Base-by-base conservation (phyloP, 73 alveolate genomes). In the Symbiodinium natans region DNA sequence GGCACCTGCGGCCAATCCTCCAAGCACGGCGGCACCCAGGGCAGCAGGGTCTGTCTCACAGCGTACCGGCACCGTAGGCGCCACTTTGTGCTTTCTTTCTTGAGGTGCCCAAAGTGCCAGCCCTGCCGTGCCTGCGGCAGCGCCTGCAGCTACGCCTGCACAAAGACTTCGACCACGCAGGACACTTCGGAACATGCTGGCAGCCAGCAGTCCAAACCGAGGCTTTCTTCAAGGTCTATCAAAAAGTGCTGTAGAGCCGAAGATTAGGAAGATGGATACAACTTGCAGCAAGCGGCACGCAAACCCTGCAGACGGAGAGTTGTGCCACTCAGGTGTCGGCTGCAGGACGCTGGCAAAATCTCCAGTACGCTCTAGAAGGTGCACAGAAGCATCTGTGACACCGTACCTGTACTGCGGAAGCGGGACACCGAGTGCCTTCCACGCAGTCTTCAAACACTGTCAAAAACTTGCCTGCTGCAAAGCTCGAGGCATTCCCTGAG, bases 341-440 rank as follows among this genome's bases (percentile, higher is more conserved):
- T 73, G 97, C 39, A 90, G 77, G 52, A 90, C 89, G 41, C 97
- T 41, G 77, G 97, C 88, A 73, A 90, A 90, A 56, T 73, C 97
- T n/a, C 97, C 97, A 21, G 97, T 90, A 38, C 97, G 97, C 88
- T 90, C 89, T 41, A 90, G 41, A 31, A 90, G 38, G 52, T 90
- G 97, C 77, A 90, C 97, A 5, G 97, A 90, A 25, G 97, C 97
- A 41, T 73, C 97, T 17, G 97, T 90, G 75, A 90, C 97, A 11
- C 88, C 82, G 46, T 90, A 90, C 97, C 97, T 90, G 41, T 21
- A 17, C 41, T 17, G 59, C 13, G 10, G 33, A n/a, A 38, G 48
- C 10, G 15, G 19, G 36, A 63, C 38, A 63, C 36, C 36, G 27
- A 25, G 54, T 10, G 7, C 17, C 75, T 25, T 2, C 39, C 25